Evolutionary conservation across 2,329 filamentous ascomycete species (phyloP).

Genomic region (Celoporthe dispersa): DNA sequence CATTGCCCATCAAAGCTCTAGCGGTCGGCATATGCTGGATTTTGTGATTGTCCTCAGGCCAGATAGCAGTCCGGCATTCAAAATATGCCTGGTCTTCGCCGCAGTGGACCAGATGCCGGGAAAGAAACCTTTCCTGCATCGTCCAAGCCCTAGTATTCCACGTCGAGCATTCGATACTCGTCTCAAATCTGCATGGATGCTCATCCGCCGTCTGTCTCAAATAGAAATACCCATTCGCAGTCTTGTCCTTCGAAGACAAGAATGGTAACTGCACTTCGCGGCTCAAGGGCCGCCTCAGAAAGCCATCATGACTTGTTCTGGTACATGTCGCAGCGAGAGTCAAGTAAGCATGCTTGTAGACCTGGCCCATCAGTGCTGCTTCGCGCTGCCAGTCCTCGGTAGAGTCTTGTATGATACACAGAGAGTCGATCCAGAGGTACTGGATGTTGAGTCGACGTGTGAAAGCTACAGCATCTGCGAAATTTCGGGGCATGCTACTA

Average conservation of each 20-base stretch:
- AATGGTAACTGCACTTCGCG: not conserved
- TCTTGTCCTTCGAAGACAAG: not conserved
- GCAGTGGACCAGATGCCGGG: not conserved
- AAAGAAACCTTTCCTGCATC: not conserved
- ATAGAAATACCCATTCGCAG: not conserved
- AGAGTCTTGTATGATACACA: slow-evolving; percentile 26
- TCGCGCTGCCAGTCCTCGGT: slow-evolving; percentile 32
- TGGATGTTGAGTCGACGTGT: not conserved
- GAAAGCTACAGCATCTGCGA: not conserved
- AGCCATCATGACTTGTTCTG: not conserved
- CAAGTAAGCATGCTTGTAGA: not conserved
- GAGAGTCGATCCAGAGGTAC: slow-evolving; percentile 10
- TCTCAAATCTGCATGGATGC: not conserved
- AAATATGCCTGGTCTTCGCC: not conserved
- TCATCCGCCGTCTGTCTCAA: not conserved
- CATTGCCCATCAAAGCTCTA: not conserved
- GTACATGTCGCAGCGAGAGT: not conserved
- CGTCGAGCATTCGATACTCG: not conserved
- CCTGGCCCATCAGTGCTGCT: slow-evolving; percentile 29
- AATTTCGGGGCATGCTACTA: slow-evolving; percentile 1
- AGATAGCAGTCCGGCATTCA: not conserved
- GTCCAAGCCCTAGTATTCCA: not conserved
- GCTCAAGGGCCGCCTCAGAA: not conserved
- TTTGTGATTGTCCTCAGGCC: not conserved
- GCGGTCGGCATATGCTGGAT: not conserved